Evolutionary conservation across 73 alveolate genomes (phyloP), one percentile per base, ranked within the genome.

Genomic region (Paramecium biaurelia): DNA sequence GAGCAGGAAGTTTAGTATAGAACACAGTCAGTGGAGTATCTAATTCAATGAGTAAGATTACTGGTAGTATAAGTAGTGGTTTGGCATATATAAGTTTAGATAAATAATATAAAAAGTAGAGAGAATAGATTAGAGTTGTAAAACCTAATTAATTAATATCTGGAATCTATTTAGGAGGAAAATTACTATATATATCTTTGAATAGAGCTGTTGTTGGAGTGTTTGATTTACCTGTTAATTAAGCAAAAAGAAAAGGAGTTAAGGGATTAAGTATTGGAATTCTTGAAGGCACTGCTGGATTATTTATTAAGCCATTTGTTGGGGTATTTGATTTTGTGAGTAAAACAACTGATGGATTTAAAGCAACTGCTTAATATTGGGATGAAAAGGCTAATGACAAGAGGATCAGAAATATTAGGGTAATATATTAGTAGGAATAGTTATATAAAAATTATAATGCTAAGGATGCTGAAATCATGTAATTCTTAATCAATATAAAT

Each of bases 21-120:
- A 96, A 98, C 70, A 96, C 99, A 18, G 96, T 97, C 42, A 94
- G 93, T 4, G 99, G 99, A 28, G 94, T 99, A 5, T 97, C 98
- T 32, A 98, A 97, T 82, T 90, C 99, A 10, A 96, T 97, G 1
- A 92, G 98, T 53, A 96, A 97, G 82, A 93, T 98, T 42, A 95
- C 98, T 14, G 96, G 97, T 32, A 95, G 99, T 43, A 86, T 98
- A 4, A 93, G 99, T 14, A 96, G 98, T 58, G 99, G 98, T 24
- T 38, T 84, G 38, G 85, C 96, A 45, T 74, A 95, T 45, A 95
- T 98, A 26, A 93, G 96, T 18, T 92, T 97, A 45, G 97, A 97
- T 93, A 95, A 94, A 79, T 94, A 97, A 57, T 98, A 95, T 92
- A 94, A 97, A 41, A 76, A 95, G 59, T 93, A 92, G 67, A 96